Conservation (phyloP, 1,139 yeast genomes). For the Pichia kudriavzevii region DNA sequence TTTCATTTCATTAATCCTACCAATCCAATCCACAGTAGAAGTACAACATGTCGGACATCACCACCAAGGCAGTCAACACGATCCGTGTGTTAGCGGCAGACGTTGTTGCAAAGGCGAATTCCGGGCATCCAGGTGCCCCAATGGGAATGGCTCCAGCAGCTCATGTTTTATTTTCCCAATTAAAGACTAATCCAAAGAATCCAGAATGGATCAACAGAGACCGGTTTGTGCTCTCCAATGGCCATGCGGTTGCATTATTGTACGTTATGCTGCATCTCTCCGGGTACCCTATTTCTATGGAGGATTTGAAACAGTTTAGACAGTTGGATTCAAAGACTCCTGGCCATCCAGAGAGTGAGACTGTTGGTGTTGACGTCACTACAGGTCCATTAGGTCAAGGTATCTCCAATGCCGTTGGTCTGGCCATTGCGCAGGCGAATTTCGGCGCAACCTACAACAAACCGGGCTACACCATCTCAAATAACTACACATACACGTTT, state of each 20-base stretch:
- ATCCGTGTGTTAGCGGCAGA: slow-evolving; percentile 88
- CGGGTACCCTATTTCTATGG: slow-evolving; percentile 76
- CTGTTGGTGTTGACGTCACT: slow-evolving; percentile 93
- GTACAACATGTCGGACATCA: slow-evolving; percentile 15
- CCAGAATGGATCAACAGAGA: slow-evolving; percentile 94
- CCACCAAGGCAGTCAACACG: slow-evolving; percentile 68
- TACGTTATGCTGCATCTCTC: slow-evolving; percentile 80
- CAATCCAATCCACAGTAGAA: no score
- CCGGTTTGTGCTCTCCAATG: slow-evolving; percentile 90
- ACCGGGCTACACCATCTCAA: slow-evolving; percentile 62
- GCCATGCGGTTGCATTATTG: slow-evolving; percentile 92
- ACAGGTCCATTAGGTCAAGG: slow-evolving; percentile 99
- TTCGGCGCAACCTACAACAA: slow-evolving; percentile 91
- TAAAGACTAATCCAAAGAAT: slow-evolving; percentile 86
- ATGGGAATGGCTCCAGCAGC: slow-evolving; percentile 94
- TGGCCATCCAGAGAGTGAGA: slow-evolving; percentile 90
- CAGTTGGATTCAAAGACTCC: slow-evolving; percentile 89
- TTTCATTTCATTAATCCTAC: not conserved
- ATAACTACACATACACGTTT: slow-evolving; percentile 72
- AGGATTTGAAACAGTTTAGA: slow-evolving; percentile 88
- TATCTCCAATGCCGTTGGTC: slow-evolving; percentile 91
- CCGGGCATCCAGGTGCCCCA: slow-evolving; percentile 99
- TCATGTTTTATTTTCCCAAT: slow-evolving; percentile 65
- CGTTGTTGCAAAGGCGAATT: slow-evolving; percentile 80
- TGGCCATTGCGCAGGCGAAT: slow-evolving; percentile 92